Conservation (phyloP, 495 filamentous ascomycete genomes). For the Neurospora terricola region DNA sequence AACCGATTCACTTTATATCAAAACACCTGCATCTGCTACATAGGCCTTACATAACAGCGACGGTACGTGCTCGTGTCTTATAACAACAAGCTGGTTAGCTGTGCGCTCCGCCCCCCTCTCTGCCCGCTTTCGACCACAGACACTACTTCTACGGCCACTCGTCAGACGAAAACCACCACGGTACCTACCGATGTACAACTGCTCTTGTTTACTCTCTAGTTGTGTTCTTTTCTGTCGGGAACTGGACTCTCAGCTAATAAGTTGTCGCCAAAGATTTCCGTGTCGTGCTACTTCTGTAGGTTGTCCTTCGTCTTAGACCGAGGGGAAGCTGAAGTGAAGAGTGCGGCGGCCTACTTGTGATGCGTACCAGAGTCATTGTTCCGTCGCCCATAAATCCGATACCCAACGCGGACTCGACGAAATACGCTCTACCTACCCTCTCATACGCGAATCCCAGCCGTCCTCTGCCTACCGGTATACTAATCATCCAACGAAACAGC, state of each 20-base stretch:
- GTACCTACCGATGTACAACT: neutral
- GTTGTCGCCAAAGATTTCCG: neutral
- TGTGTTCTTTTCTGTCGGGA: neutral
- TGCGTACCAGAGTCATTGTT: neutral
- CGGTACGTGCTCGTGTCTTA: neutral
- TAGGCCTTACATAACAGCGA: neutral
- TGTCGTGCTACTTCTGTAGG: neutral
- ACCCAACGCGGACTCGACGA: neutral
- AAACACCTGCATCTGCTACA: neutral
- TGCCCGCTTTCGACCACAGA: neutral
- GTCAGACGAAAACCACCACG: neutral
- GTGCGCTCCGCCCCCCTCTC: neutral
- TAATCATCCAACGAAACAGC: neutral
- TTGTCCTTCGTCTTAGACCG: neutral
- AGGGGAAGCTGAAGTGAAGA: neutral
- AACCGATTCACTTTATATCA: neutral
- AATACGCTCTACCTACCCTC: neutral
- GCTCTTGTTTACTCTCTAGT: neutral
- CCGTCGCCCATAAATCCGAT: neutral
- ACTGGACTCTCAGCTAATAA: neutral
- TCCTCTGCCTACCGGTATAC: neutral
- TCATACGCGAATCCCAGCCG: neutral
- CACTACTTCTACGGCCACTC: neutral
- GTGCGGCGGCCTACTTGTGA: neutral
- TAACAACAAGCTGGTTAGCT: neutral